A percentile compares a stretch with the other conserved stretches of the same genome.
These are phyloP conservation scores for Yarrowia hollandica DNA, from an alignment of 805 yeast species.

Conservation along the genomic window DNA sequence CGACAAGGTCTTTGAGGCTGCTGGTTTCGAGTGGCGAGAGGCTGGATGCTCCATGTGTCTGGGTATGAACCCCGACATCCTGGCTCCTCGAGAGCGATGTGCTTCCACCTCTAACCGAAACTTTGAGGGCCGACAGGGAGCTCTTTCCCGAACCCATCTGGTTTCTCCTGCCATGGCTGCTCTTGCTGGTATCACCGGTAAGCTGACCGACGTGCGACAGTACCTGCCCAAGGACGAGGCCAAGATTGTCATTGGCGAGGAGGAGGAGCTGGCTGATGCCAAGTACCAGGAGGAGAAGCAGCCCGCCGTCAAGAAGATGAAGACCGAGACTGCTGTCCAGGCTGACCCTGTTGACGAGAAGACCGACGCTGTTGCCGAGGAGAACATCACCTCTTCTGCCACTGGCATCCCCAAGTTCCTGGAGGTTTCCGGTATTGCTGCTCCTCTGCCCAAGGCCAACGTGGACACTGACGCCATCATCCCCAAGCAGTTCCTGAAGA, in stretches of 20 bases:
- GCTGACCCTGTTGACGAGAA: constrained; percentile 43
- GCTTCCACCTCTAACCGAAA: constrained; percentile 98
- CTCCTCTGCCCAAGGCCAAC: constrained; percentile 91
- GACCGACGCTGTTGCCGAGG: constrained; percentile 39
- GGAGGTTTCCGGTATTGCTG: constrained; percentile 80
- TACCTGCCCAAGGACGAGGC: constrained; percentile 54
- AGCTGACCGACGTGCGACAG: constrained; percentile 85
- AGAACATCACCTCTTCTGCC: constrained; percentile 39
- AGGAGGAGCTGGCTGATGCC: constrained; percentile 36
- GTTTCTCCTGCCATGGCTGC: constrained; percentile 99
- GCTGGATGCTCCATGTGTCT: constrained; percentile 99
- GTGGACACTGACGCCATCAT: constrained; percentile 97
- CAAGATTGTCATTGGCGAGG: constrained; percentile 42
- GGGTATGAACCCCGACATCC: constrained; percentile 98
- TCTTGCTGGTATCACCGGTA: constrained; percentile 93
- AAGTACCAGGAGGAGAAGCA: constrained; percentile 63
- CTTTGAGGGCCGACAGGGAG: constrained; percentile 99
- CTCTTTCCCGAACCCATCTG: constrained; percentile 89
- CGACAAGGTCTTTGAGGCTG: constrained; percentile 83
- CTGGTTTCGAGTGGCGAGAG: constrained; percentile 99
- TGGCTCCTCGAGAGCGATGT: constrained; percentile 93
- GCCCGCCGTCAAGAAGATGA: constrained; percentile 38
- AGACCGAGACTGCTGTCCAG: constrained; percentile 2
- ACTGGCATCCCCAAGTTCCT: constrained; percentile 74
- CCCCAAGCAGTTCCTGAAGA: constrained; percentile 97